Base-by-base conservation (phyloP, 1,284 basidiomycete species). In the Tremellales sp. region DNA sequence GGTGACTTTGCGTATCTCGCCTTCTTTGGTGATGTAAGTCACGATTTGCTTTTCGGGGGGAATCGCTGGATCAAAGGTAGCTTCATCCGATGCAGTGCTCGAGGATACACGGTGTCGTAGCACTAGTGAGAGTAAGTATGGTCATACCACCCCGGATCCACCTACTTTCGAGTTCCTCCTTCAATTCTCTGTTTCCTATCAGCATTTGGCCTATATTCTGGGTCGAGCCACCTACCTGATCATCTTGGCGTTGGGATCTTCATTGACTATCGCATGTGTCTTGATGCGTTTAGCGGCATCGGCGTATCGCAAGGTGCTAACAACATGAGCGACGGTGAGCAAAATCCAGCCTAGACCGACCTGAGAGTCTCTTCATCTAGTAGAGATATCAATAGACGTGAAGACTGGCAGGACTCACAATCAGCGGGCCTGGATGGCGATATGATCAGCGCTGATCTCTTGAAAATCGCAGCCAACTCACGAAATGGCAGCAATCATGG, bases 281-380 rank as follows among this genome's bases (percentile, higher is more conserved):
- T 94, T 95, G 77, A 98, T 98, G 82, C 94, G 95, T 84, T 98
- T 98, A 22, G 94, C 93, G 68, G 80, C 90, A 76, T 97, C 93
- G 56, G 94, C 95, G 73, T 98, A 98, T 3, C 94, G 84, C 48
- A 73, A 47, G 5, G 69, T 71, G 38, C 65, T 65, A 45, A 13
- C 14, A 9, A 22, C n/a, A n/a, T n/a, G n/a, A n/a, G n/a, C n/a
- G n/a, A 32, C 18, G 6, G 40, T 51, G 14, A 51, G 45, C 13
- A n/a, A 8, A 12, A 14, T 14, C 24, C 3, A 43, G 12, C 4
- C 91, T 94, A 26, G 47, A 33, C 53, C 44, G 36, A 59, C 74
- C 89, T 91, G 51, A 97, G 76, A 12, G 94, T 97, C 74, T 98
- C 94, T 58, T 98, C 94, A 70, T 97, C 64, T 66, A 32, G n/a